Base-by-base conservation (phyloP, 106 monocot genomes). In the Allium fistulosum region DNA sequence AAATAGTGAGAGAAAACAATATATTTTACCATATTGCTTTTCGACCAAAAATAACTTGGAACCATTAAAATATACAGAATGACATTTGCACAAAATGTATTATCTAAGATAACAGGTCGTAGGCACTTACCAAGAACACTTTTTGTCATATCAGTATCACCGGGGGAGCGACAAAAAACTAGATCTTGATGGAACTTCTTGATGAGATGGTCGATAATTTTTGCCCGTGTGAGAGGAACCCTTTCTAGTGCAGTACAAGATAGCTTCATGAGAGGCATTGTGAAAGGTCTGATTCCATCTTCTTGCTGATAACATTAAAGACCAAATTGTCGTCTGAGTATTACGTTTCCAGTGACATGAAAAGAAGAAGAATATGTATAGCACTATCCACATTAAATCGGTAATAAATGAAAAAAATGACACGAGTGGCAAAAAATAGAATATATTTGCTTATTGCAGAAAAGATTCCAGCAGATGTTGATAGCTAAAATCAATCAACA, bases 201-300 rank as follows among this genome's bases (percentile, higher is more conserved):
- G 74, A 93, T 81, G 46, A 99, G 77, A 83, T 90, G 69, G 4
- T 93, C 82, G 60, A 99, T 87, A 17, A 93, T 72, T 72, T 87
- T 87, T 55, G 26, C 67, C 9, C 99, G 90, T 58, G 87, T 93
- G 11, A 99, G 79, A 49, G 99, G 99, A 65, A 99, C 99, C 67
- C 99, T 81, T 71, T 99, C 99, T 46, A 85, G 73, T 48, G 93
- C 90, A 64, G 99, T 93, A 69, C 93, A 99, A 14, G 87, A 81
- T 66, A 99, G 87, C 80, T 76, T 99, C 99, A 99, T 93, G 7
- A 99, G 70, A 70, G 99, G 99, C 99, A 93, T 90, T 51, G 83
- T 93, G 79, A 99, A 99, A 68, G 99, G 99, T 55, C 93, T 87
- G 71, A 99, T 99, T 68, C 99, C 99, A 93, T 93, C 93, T 71